These are phyloP conservation scores for Agaricus bisporus DNA, from an alignment of 768 basidiomycete genomes.

Conservation along the genomic window DNA sequence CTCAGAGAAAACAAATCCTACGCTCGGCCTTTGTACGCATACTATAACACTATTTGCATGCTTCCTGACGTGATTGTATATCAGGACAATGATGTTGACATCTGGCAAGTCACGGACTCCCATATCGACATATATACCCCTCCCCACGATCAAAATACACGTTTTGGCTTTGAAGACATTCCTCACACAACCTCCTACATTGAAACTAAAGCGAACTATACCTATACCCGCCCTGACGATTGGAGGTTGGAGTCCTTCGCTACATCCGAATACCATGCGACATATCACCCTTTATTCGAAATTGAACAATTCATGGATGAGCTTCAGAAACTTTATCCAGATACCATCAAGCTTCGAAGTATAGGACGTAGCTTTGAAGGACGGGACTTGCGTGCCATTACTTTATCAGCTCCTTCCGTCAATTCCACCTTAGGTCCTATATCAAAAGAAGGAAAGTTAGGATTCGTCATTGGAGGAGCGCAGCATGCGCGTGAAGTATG, in stretches of 20 bases:
- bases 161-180: conserved; percentile 17
- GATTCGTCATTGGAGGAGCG: conserved; percentile 65
- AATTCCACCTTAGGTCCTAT: not conserved
- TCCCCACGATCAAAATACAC: conserved; percentile 14
- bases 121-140: conserved; percentile 48
- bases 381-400: conserved; percentile 50
- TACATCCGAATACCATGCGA: conserved; percentile 34
- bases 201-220: not conserved
- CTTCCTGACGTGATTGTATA: not conserved
- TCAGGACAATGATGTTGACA: conserved; percentile 39
- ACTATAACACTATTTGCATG: not conserved
- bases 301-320: conserved; percentile 45
- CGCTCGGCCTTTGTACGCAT: conserved; percentile 6
- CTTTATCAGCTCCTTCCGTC: conserved; percentile 31
- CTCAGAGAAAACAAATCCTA: conserved; percentile 2
- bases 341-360: conserved; percentile 35
- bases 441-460: conserved; percentile 29
- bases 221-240: conserved; percentile 6
- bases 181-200: conserved; percentile 18
- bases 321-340: conserved; percentile 40
- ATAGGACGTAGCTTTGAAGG: conserved; percentile 57
- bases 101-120: conserved; percentile 43
- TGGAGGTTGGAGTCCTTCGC: conserved; percentile 29
- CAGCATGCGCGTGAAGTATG: conserved; percentile 74
- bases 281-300: conserved; percentile 53